phyloP scores from a whole-genome alignment of 257 asterid species.

The Nemophila menziesii region DNA sequence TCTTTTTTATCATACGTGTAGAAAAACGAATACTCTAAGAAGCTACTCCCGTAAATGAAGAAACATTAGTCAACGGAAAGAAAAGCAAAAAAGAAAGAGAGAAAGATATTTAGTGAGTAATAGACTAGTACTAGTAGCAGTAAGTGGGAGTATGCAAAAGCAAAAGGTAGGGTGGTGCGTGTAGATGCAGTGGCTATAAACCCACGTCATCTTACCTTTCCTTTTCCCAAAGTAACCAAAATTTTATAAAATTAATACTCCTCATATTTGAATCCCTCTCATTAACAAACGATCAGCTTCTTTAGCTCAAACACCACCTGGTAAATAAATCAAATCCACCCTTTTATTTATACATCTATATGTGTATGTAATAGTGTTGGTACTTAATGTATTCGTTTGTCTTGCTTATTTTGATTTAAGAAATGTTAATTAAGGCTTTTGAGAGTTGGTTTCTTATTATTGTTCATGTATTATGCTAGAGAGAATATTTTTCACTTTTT shows the following conservation, averaged over 20 bases:
- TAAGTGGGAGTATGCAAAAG: background rate
- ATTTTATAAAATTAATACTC: too few relatives aligned
- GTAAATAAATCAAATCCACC: too few relatives aligned
- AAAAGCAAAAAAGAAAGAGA: background rate
- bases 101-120: background rate
- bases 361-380: background rate
- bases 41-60: background rate
- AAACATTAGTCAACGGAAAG: background rate
- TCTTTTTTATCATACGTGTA: too few relatives aligned
- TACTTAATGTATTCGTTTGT: background rate
- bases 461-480: background rate
- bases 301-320: background rate
- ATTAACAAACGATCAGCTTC: too few relatives aligned
- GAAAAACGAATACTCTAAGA: background rate
- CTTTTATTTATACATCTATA: too few relatives aligned
- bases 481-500: background rate
- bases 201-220: background rate
- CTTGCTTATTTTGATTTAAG: background rate
- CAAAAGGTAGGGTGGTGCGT: background rate
- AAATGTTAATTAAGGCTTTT: background rate
- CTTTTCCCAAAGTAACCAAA: background rate
- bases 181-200: background rate
- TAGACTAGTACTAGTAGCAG: too few relatives aligned
- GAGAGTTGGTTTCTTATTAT: background rate
- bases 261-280: background rate